Evolutionary conservation across 2,329 filamentous ascomycete species (phyloP).

Genomic region (Phialophora macrospora): DNA sequence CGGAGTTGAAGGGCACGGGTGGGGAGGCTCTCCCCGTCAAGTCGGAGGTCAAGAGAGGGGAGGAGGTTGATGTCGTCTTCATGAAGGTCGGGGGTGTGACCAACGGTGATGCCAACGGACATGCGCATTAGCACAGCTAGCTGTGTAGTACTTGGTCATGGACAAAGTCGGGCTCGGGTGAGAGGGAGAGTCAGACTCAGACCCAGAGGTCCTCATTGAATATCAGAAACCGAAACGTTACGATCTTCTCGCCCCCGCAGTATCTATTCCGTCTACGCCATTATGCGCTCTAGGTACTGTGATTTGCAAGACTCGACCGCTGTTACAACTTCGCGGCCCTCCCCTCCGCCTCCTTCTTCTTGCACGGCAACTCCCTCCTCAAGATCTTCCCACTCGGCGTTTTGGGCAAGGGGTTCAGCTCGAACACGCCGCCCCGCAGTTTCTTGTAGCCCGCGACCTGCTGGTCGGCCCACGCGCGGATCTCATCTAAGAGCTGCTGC

Average conservation of each 20-base stretch:
- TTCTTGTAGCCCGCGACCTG: conserved; percentile 32
- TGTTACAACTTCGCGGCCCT: conserved; percentile 27
- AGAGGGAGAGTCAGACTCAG: not conserved
- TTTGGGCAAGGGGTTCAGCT: conserved; percentile 34
- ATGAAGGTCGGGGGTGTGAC: conserved; percentile 3
- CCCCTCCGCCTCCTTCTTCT: conserved; percentile 17
- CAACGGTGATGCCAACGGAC: conserved; percentile 7
- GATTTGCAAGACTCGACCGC: not conserved
- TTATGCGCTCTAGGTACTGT: not conserved
- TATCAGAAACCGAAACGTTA: not conserved
- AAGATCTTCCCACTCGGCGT: conserved; percentile 37
- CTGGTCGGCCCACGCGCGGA: conserved; percentile 24
- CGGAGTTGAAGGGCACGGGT: conserved; percentile 1
- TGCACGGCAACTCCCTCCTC: conserved; percentile 31
- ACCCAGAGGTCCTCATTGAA: not conserved
- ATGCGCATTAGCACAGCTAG: not conserved
- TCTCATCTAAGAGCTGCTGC: conserved; percentile 22
- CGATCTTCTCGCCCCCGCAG: not conserved
- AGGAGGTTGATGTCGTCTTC: conserved; percentile 28
- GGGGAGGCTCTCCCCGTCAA: conserved; percentile 11
- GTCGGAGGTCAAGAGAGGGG: conserved; percentile 13
- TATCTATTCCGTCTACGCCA: not conserved
- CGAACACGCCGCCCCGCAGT: conserved; percentile 28
- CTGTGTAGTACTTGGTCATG: not conserved
- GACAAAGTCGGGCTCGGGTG: too few relatives aligned